Conservation (phyloP, 1,139 yeast species). For the Candida dubliniensis region DNA sequence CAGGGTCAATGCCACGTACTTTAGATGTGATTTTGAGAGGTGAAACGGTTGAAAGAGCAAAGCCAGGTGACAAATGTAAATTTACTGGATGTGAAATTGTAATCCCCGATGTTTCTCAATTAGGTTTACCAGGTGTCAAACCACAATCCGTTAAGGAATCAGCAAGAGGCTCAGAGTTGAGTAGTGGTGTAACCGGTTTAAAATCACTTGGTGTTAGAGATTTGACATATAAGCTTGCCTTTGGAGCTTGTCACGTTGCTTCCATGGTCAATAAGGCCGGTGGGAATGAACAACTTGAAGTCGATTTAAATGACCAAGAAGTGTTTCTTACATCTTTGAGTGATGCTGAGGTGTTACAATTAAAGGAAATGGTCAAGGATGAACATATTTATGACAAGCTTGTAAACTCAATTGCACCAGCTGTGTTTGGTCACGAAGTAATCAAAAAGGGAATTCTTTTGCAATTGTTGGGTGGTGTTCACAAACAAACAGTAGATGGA, state of each 20-base stretch:
- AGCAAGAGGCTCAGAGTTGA: slow-evolving; percentile 61
- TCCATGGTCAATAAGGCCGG: slow-evolving; percentile 54
- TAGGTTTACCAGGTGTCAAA: slow-evolving; percentile 95
- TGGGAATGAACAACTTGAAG: slow-evolving; percentile 41
- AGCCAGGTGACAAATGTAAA: slow-evolving; percentile 95
- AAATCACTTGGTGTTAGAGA: slow-evolving; percentile 91
- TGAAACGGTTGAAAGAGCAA: slow-evolving; percentile 92
- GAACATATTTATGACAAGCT: slow-evolving; percentile 82
- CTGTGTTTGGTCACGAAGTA: slow-evolving; percentile 94
- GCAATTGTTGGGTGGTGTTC: slow-evolving; percentile 95
- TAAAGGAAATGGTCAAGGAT: slow-evolving; percentile 89
- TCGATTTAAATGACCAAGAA: slow-evolving; percentile 64
- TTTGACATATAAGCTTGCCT: slow-evolving; percentile 87
- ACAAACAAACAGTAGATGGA: slow-evolving; percentile 91
- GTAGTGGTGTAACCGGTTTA: slow-evolving; percentile 84
- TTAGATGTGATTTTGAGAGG: slow-evolving; percentile 91
- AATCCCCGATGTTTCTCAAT: slow-evolving; percentile 90
- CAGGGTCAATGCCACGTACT: slow-evolving; percentile 99
- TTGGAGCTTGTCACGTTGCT: slow-evolving; percentile 84
- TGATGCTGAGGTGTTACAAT: slow-evolving; percentile 78
- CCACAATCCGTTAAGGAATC: slow-evolving; percentile 78
- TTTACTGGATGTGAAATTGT: slow-evolving; percentile 97
- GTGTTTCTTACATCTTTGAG: slow-evolving; percentile 76
- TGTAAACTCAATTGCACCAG: slow-evolving; percentile 91
- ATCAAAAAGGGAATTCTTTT: slow-evolving; percentile 88